Evolutionary conservation across 2,329 filamentous ascomycete genomes (phyloP).

Genomic region (Iodosphaeria phyllophila): DNA sequence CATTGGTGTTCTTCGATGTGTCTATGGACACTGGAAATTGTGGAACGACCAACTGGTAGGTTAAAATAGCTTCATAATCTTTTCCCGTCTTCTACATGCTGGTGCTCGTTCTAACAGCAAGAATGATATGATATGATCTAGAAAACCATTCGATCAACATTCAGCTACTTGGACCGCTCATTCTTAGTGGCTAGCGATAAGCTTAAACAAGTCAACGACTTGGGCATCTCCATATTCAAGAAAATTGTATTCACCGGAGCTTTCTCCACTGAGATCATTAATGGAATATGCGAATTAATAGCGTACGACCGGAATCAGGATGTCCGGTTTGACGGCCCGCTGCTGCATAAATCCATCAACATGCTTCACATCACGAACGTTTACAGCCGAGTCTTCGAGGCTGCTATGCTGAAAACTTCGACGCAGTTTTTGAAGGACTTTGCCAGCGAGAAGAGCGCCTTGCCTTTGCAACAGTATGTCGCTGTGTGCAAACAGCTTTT

Average conservation of each 20-base stretch:
- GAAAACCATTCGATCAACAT: slow-evolving; percentile 68
- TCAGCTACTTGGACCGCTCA: slow-evolving; percentile 84
- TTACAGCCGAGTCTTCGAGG: slow-evolving; percentile 67
- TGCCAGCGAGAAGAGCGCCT: slow-evolving; percentile 43
- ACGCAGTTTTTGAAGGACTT: slow-evolving; percentile 50
- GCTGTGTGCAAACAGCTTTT: slow-evolving; percentile 50
- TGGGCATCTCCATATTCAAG: slow-evolving; percentile 61
- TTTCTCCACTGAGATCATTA: slow-evolving; percentile 20
- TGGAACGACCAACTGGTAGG: slow-evolving; percentile 66
- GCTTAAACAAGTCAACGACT: slow-evolving; percentile 56
- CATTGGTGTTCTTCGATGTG: slow-evolving; percentile 41
- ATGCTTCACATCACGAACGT: slow-evolving; percentile 76
- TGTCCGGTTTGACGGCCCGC: slow-evolving; percentile 34
- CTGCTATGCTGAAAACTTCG: slow-evolving; percentile 49
- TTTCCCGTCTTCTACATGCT: slow-evolving; percentile 1
- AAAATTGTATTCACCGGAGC: slow-evolving; percentile 26
- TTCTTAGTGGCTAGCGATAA: slow-evolving; percentile 63
- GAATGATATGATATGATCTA: slow-evolving; percentile 13
- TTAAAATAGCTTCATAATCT: slow-evolving; percentile 4
- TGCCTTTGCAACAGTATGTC: slow-evolving; percentile 59
- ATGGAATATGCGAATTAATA: slow-evolving; percentile 60
- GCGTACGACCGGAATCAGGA: slow-evolving; percentile 46
- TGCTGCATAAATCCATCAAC: slow-evolving; percentile 59
- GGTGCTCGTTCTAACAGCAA: slow-evolving; percentile 4
- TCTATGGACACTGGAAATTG: slow-evolving; percentile 44